Base-by-base conservation (phyloP, 805 yeast species). In the Kuraishia piskuri region DNA sequence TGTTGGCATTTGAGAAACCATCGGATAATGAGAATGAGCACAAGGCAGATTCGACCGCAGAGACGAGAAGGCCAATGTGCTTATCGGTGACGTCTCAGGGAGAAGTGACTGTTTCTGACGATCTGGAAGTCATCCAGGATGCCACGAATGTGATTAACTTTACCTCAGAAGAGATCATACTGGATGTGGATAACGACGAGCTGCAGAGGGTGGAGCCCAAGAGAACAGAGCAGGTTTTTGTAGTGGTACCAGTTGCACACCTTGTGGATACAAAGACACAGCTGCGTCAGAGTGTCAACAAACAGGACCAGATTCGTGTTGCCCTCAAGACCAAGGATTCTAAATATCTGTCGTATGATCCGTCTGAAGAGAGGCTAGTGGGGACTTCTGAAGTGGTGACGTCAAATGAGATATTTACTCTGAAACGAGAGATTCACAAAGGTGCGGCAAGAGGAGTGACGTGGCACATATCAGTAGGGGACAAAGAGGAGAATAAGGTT, bases 351-450 rank as follows among this genome's bases (percentile, higher is more conserved):
- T 55, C 63, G 5, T 56, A 53, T 50, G 64, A 64, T 46, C 44
- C 48, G 2, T 48, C 46, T 3, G 44, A 47, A 0, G 63, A 59
- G 46, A 52, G 50, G 17, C 51, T 68, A 24, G 46, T 51, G 19
- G 55, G 48, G 23, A 55, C 58, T 3, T 57, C 67, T 0, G 60
- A 57, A n/a, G 67, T 64, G 2, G 50, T 69, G 17, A 68, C 72
- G 1, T 57, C 56, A 19, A 53, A 58, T 49, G 66, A 64, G 21
- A 58, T 69, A 2, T 66, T 69, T 53, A 55, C 55, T 23, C 57
- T 67, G 4, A 50, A 24, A 10, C 52, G 40, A 22, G 48, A 19
- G 21, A 20, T 25, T 53, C 2, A 56, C 49, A 10, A 22, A 37
- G 25, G 37, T 31, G 8, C 37, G n/a, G 2, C 21, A 23, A 6